phyloP scores from a whole-genome alignment of 1,284 basidiomycete species.

The Trichosporon coremiiforme region DNA sequence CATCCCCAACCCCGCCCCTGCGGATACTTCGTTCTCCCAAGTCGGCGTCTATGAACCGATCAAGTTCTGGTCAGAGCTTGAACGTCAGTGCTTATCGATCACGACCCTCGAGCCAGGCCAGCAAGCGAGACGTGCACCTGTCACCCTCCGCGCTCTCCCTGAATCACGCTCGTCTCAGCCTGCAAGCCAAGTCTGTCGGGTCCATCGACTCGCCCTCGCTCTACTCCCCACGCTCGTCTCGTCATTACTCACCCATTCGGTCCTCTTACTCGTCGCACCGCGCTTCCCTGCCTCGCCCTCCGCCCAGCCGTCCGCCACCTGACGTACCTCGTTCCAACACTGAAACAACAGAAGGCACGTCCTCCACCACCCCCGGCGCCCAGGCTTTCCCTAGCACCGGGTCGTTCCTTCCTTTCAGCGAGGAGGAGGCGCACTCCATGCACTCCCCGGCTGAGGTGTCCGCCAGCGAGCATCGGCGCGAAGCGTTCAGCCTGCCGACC shows the following conservation, averaged over 20 bases:
- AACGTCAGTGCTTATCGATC: neutral
- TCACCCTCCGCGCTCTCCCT: slow-evolving; percentile 3
- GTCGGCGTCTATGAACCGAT: neutral
- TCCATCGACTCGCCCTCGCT: neutral
- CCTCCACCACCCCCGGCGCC: neutral
- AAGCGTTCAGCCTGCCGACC: slow-evolving; percentile 9
- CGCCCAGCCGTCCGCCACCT: neutral
- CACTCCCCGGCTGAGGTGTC: neutral
- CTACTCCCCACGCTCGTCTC: neutral
- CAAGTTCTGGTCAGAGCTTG: slow-evolving; percentile 7
- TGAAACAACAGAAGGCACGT: slow-evolving; percentile 4
- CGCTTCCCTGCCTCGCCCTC: slow-evolving; percentile 1
- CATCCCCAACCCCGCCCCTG: neutral
- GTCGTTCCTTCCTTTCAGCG: neutral
- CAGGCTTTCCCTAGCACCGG: slow-evolving; percentile 7
- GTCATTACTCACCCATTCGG: neutral
- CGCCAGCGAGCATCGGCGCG: neutral
- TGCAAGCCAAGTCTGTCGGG: neutral
- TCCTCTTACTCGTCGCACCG: slow-evolving; percentile 2
- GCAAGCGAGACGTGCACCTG: slow-evolving; percentile 11
- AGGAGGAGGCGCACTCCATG: neutral
- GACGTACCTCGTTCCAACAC: slow-evolving; percentile 8
- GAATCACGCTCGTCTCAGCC: slow-evolving; percentile 18
- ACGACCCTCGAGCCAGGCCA: slow-evolving; percentile 1
- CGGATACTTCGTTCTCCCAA: slow-evolving; percentile 5